Evolutionary conservation across 2,329 filamentous ascomycete genomes (phyloP), one percentile per base, ranked within the genome.

Genomic region (Cercospora sesami): DNA sequence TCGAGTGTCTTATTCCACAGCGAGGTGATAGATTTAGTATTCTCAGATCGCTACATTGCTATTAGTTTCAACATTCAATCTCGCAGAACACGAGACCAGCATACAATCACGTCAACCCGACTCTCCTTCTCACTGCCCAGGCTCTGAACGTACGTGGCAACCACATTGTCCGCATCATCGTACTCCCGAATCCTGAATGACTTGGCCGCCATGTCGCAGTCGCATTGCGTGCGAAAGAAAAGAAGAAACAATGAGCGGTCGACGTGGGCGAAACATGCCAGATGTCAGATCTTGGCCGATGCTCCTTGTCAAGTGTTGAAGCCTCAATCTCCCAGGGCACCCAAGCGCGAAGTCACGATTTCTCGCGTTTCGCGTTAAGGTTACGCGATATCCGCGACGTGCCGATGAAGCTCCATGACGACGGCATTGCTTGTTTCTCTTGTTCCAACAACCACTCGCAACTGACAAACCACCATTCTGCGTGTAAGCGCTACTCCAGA

Each of bases 1-100:
- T 92, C 89, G 51, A 93, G 77, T 1, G 87, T 70, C 64, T 71
- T 78, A 73, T 80, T 80, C 72, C 76, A 77, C 66, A 76, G 70
- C 4, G 62, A 30, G 16, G 42, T 23, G 8, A 64, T 30, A n/a
- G 72, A 71, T 60, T 73, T 75, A 4, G 70, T 67, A 6, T 70
- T 60, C 16, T 59, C 39, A 21, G 73, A 72, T 26, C 60, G 63
- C 69, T 71, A 26, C 3, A 21, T 9, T 10, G 57, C 10, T 4
- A 48, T 71, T 58, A 72, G 68, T 26, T 5, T 7, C n/a, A 5
- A 7, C 6, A 26, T 26, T 21, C 14, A 1, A 10, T n/a, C 18
- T 8, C 9, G 14, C 31, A 39, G 16, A 67, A 2, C 7, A n/a
- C 6, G 14, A 18, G 1, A 18, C 33, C 16, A 4, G 8, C 74